Evolutionary conservation across 768 basidiomycete species (phyloP).

Genomic region (Trichaptum fuscoviolaceum): DNA sequence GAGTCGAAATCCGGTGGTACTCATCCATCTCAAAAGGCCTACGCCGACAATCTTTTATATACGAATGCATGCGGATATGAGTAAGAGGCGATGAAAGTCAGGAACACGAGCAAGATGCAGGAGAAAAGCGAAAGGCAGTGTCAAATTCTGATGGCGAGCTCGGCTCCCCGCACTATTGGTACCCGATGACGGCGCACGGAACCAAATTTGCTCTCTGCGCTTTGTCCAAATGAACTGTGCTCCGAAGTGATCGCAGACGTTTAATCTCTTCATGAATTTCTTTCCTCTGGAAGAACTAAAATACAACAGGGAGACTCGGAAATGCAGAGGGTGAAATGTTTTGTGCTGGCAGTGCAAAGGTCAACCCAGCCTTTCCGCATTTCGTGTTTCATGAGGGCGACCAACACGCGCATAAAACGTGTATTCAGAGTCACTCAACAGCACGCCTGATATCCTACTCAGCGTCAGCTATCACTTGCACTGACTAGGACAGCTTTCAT

Average conservation of each 20-base stretch:
- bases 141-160: not conserved
- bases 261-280: no score
- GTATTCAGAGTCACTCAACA: no score
- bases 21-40: not conserved
- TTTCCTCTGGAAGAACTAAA: no score
- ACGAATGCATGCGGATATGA: not conserved
- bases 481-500: not conserved
- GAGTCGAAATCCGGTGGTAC: not conserved
- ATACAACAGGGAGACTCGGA: not conserved
- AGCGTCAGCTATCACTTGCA: not conserved
- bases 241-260: not conserved
- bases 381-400: not conserved
- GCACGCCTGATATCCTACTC: not conserved
- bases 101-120: no score
- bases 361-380: not conserved
- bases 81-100: not conserved
- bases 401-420: not conserved
- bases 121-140: not conserved
- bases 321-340: not conserved
- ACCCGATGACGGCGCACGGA: not conserved
- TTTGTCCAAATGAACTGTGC: not conserved
- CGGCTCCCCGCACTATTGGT: not conserved
- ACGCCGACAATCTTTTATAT: not conserved
- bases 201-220: not conserved
- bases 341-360: not conserved